Evolutionary conservation across 352 stramenopile genomes (phyloP).

Genomic region (Phytophthora hibernalis): DNA sequence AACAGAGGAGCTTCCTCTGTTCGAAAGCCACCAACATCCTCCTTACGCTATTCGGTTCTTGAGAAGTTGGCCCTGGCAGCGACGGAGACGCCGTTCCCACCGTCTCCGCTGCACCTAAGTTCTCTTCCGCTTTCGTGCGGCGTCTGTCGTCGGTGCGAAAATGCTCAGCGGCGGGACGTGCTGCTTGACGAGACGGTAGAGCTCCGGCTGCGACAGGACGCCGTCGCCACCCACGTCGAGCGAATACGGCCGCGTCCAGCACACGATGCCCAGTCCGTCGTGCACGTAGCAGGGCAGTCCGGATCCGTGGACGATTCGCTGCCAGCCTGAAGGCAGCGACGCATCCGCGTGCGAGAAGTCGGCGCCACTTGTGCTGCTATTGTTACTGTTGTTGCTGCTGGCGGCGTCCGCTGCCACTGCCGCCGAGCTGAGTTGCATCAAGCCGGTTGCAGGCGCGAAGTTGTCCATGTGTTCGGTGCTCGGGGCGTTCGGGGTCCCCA

Average conservation of each 20-base stretch:
- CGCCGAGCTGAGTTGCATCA: slow-evolving; percentile 65
- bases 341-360: slow-evolving; percentile 27
- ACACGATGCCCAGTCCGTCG: slow-evolving; percentile 55
- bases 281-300: slow-evolving; percentile 79
- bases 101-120: not conserved
- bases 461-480: too few species aligned
- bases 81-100: slow-evolving; percentile 4
- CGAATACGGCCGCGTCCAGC: slow-evolving; percentile 77
- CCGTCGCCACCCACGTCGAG: slow-evolving; percentile 43
- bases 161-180: slow-evolving; percentile 77
- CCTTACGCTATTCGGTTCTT: slow-evolving; percentile 43
- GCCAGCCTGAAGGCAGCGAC: slow-evolving; percentile 68
- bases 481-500: too few species aligned
- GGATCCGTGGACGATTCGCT: slow-evolving; percentile 67
- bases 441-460: slow-evolving; percentile 42
- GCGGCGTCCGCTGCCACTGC: slow-evolving; percentile 31
- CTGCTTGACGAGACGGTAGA: slow-evolving; percentile 53
- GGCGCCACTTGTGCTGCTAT: not conserved
- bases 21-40: slow-evolving; percentile 26
- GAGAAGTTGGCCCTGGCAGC: slow-evolving; percentile 2
- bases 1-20: slow-evolving; percentile 36
- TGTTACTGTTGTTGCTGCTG: slow-evolving; percentile 3
- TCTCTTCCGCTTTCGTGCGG: slow-evolving; percentile 3
- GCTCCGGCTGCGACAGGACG: slow-evolving; percentile 41
- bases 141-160: slow-evolving; percentile 45